Evolutionary conservation across 108 stramenopile genomes (phyloP), one percentile per base, ranked within the genome.

Genomic region (Stephanodiscus triporus): DNA sequence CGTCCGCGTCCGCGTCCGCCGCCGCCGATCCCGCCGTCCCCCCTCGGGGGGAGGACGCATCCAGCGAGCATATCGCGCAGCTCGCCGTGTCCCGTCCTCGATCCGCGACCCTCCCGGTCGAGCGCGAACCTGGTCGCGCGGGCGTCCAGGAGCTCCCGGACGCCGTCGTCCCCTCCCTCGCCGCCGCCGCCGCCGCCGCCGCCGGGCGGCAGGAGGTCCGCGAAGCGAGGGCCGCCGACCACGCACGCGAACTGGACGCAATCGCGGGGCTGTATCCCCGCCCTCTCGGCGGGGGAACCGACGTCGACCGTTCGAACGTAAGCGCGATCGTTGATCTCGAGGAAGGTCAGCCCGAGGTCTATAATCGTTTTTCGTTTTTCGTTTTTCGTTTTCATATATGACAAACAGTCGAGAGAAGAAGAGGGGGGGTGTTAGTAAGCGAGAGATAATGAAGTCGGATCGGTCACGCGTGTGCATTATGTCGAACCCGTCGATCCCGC

Each of bases 191-290:
- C 19, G 22, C 19, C 19, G 20, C 68, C 19, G 37, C n/a, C 32
- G 26, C 9, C 43, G 23, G 32, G 16, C 3, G 0, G 43, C 14
- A 45, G 43, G 16, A 81, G 17, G 40, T 81, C 30, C 22, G 69
- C 73, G 42, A 81, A 81, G 43, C 66, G 72, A 0, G 80, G 68
- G 16, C 80, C 80, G 32, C 77, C 85, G 20, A 88, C 68, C 2
- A 94, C 89, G 23, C 82, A 85, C 0, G 93, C 93, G 43, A 87
- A 91, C 77, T 95, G 93, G 5, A 95, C 72, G 60, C 86, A 84
- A 70, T 95, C 93, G 62, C 78, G 75, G 1, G 88, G 83, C 45
- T 76, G 72, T 9, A 95, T 81, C 26, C 93, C 93, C 23, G 88
- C 81, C 24, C 34, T 38, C 17, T 62, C 85, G 0, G 91, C 93